A percentile compares a stretch with the other conserved stretches of the same genome.
Evolutionary conservation across 495 filamentous ascomycete species (phyloP).

Genomic region (Letharia columbiana): DNA sequence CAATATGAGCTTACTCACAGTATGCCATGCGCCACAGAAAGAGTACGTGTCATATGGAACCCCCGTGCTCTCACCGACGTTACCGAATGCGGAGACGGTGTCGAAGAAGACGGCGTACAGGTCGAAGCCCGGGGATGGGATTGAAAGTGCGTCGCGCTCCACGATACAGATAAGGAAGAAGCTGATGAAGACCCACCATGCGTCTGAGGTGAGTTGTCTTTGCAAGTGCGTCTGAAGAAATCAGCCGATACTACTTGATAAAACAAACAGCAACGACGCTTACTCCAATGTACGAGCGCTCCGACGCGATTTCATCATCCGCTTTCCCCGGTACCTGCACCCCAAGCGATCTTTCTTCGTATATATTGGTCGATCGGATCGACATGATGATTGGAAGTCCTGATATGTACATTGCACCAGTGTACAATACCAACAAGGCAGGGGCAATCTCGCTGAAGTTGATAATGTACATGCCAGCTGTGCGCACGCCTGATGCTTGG

Average conservation of each 20-base stretch:
- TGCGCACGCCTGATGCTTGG: not conserved
- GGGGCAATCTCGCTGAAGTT: not conserved
- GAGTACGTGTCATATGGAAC: not conserved
- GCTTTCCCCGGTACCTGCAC: not conserved
- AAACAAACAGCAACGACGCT: not conserved
- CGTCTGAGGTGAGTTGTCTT: not conserved
- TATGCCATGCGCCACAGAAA: constrained; percentile 8
- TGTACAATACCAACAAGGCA: not conserved
- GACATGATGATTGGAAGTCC: not conserved
- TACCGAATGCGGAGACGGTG: constrained; percentile 1
- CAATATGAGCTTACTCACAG: not conserved
- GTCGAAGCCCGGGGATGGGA: constrained; percentile 1
- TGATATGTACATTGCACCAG: not conserved
- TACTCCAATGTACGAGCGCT: not conserved
- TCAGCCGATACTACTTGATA: not conserved
- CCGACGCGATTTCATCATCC: not conserved
- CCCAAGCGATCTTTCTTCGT: constrained; percentile 1
- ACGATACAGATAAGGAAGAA: constrained; percentile 9
- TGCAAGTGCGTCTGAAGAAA: not conserved
- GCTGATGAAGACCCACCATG: not conserved
- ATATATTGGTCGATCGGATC: not conserved
- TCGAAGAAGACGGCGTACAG: constrained; percentile 4
- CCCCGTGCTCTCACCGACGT: not conserved
- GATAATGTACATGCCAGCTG: constrained; percentile 3
- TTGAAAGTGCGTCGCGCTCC: not conserved